phyloP scores from a whole-genome alignment of 2,329 filamentous ascomycete genomes.

The Sporothrix inflata region DNA sequence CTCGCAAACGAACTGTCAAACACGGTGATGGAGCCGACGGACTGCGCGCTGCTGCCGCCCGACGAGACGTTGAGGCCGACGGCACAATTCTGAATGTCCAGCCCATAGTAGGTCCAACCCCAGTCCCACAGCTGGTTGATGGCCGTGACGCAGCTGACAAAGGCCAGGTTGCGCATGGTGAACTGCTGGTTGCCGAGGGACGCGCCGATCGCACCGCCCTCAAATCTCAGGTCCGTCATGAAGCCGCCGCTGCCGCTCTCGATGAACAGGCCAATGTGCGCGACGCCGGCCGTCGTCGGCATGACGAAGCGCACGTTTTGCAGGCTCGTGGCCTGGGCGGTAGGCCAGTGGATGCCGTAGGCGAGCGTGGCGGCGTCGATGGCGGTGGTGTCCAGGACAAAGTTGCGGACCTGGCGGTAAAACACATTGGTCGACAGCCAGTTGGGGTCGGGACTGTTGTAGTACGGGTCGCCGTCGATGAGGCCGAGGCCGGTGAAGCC shows the following conservation, averaged over 20 bases:
- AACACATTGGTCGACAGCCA: constrained; percentile 53
- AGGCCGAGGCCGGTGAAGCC: constrained; percentile 27
- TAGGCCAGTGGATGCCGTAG: constrained; percentile 70
- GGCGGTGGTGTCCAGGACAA: constrained; percentile 58
- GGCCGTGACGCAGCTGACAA: constrained; percentile 66
- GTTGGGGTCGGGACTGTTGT: constrained; percentile 37
- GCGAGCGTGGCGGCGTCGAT: constrained; percentile 52
- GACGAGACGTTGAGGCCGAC: constrained; percentile 65
- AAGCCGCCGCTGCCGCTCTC: constrained; percentile 41
- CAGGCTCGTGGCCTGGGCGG: constrained; percentile 65
- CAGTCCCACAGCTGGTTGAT: constrained; percentile 75
- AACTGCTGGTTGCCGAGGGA: constrained; percentile 72
- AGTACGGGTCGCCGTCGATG: constrained; percentile 42
- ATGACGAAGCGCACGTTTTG: constrained; percentile 63
- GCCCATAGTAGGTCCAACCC: constrained; percentile 69
- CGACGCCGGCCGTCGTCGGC: constrained; percentile 51
- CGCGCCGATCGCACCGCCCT: constrained; percentile 61
- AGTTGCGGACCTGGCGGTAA: constrained; percentile 61
- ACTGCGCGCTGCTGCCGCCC: constrained; percentile 52
- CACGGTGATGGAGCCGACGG: constrained; percentile 71
- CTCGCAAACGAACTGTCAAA: constrained; percentile 70
- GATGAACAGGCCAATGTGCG: constrained; percentile 56
- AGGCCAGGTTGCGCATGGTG: constrained; percentile 67
- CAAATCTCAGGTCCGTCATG: constrained; percentile 61
- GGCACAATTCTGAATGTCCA: constrained; percentile 62